These are phyloP conservation scores for Penicillium mononematosum DNA, from an alignment of 495 filamentous ascomycete species.

Conservation along the genomic window DNA sequence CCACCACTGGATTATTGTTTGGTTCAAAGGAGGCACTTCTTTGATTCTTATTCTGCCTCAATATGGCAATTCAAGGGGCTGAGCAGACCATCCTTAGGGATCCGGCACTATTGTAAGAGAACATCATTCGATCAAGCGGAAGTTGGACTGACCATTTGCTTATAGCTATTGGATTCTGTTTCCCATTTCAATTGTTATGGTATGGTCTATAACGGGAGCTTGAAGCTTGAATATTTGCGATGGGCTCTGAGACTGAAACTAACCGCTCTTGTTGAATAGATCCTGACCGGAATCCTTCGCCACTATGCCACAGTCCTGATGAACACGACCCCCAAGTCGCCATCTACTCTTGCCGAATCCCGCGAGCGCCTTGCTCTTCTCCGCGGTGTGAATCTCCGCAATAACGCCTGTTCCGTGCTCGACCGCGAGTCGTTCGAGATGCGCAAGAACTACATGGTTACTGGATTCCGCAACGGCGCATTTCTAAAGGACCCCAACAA, in stretches of 20 bases:
- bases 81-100: slow-evolving; percentile 97
- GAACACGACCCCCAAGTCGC: slow-evolving; percentile 79
- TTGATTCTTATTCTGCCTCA: slow-evolving; percentile 58
- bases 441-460: slow-evolving; percentile 76
- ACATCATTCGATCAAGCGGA: slow-evolving; percentile 7
- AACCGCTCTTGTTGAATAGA: slow-evolving; percentile 47
- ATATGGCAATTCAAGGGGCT: slow-evolving; percentile 77
- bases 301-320: slow-evolving; percentile 94
- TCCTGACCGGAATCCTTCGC: slow-evolving; percentile 90
- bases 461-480: slow-evolving; percentile 75
- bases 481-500: slow-evolving; percentile 87
- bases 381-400: slow-evolving; percentile 81
- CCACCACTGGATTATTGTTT: slow-evolving; percentile 7
- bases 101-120: slow-evolving; percentile 89
- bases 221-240: background rate
- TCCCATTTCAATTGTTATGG: slow-evolving; percentile 96
- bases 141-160: slow-evolving; percentile 19
- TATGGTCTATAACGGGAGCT: slow-evolving; percentile 36
- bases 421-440: slow-evolving; percentile 70
- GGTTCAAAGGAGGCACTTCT: background rate
- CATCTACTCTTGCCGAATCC: slow-evolving; percentile 68
- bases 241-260: slow-evolving; percentile 4
- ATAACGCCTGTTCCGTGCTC: slow-evolving; percentile 68
- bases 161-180: slow-evolving; percentile 95
- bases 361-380: slow-evolving; percentile 86